phyloP scores from a whole-genome alignment of 306 rosid species.

The Vicia faba region DNA sequence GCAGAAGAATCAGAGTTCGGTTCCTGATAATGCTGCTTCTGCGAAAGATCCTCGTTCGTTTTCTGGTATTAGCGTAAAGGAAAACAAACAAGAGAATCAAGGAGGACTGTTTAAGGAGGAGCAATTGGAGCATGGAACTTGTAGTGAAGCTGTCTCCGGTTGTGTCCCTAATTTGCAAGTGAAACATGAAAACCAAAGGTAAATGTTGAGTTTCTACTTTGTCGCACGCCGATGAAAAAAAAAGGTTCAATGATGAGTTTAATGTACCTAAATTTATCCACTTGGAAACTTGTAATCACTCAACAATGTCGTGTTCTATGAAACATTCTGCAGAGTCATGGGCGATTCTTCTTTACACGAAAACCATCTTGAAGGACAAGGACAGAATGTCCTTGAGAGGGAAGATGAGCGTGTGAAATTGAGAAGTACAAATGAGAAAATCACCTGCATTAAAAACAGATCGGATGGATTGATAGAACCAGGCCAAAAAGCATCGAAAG shows the following conservation, averaged over 20 bases:
- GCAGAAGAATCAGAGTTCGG: conserved; percentile 47
- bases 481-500: conserved; percentile 33
- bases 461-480: conserved; percentile 40
- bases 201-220: conserved; percentile 33
- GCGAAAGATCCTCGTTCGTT: conserved; percentile 31
- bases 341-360: conserved; percentile 38
- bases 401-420: conserved; percentile 39
- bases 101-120: conserved; percentile 40
- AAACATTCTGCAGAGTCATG: conserved; percentile 38
- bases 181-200: conserved; percentile 49
- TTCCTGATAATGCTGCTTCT: conserved; percentile 32
- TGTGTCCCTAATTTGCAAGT: conserved; percentile 36
- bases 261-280: too few relatives aligned
- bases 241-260: conserved; percentile 26
- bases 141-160: conserved; percentile 38
- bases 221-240: conserved; percentile 29
- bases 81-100: conserved; percentile 37
- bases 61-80: conserved; percentile 26
- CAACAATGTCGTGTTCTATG: conserved; percentile 19
- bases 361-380: conserved; percentile 49
- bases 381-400: conserved; percentile 49
- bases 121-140: conserved; percentile 43
- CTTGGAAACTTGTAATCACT: too few relatives aligned
- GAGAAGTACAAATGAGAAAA: conserved; percentile 39
- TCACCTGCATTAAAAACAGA: conserved; percentile 8